Base-by-base conservation (phyloP, 169 alveolate species). In the Plasmodium vinckei region DNA sequence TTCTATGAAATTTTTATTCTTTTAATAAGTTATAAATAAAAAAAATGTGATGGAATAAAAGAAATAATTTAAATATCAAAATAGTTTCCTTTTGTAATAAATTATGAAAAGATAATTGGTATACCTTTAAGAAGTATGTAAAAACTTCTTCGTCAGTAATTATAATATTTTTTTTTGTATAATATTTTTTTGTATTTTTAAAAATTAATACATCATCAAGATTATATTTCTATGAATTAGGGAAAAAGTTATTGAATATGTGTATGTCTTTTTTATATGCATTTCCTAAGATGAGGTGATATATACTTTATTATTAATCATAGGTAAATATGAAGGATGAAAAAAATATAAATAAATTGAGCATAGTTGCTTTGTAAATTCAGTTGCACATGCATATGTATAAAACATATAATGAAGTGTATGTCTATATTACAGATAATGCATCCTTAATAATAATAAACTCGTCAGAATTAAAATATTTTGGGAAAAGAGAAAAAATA, bases 151-250 rank as follows among this genome's bases (percentile, higher is more conserved):
- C 71, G 42, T 79, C 89, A 25, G 51, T 47, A 79, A 79, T 61
- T 47, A 79, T 5, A 9, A 63, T 42, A 47, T 79, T 21, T 33
- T 63, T 79, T 25, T 57, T 69, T 67, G 51, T 79, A 63, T 79
- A 53, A 46, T 65, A 65, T 17, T 65, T 67, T 60, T 79, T 54
- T 13, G 19, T 5, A 61, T 73, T 54, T 56, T 63, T 73, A 68
- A 73, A 61, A 65, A 79, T 79, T 65, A 79, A 67, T 25, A 79
- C 46, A 44, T 79, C 89, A 57, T 79, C 79, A 13, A 67, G 54
- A 51, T 65, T 79, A 51, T 79, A 79, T 33, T 79, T 54, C 89
- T 79, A 56, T 65, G 68, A 47, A 27, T 59, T 21, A 5, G 44
- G 17, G 27, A 10, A 17, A 59, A 59, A 17, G 15, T 9, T 23